Conservation (phyloP, 78 protist species). For the Andalucia godoyi region DNA sequence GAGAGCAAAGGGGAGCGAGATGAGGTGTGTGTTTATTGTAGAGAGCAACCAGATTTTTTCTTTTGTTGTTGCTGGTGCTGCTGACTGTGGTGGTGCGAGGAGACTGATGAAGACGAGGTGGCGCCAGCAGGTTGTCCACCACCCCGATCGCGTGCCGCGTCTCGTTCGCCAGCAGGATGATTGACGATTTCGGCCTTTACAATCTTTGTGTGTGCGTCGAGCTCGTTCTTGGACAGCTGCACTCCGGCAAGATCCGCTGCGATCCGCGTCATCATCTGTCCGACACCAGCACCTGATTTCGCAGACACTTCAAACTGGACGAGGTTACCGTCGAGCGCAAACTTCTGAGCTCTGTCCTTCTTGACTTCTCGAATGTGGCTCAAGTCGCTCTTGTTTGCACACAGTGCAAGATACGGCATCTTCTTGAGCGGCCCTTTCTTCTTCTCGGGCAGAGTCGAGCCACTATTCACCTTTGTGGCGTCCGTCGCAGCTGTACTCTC, state of each 20-base stretch:
- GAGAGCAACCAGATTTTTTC: no score
- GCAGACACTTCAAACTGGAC: constrained; percentile 20
- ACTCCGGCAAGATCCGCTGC: constrained; percentile 44
- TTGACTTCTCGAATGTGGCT: constrained; percentile 21
- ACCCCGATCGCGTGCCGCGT: no score
- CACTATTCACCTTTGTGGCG: no score
- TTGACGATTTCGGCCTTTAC: constrained; percentile 23
- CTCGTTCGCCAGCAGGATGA: constrained; percentile 5
- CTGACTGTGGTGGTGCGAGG: no score
- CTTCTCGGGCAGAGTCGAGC: no score
- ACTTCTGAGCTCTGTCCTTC: constrained; percentile 12
- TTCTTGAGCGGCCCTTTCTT: no score
- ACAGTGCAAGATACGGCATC: constrained; percentile 24
- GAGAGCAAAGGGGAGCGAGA: no score
- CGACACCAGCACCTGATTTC: constrained; percentile 40
- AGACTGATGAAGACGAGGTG: no score
- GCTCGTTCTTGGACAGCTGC: constrained; percentile 6
- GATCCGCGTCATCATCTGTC: not conserved
- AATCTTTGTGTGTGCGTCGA: not conserved
- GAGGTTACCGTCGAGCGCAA: constrained; percentile 12
- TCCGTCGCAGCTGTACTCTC: no score
- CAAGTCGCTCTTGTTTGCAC: constrained; percentile 50
- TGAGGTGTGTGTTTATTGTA: no score
- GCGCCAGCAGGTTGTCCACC: no score
- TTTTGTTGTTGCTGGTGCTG: no score